phyloP scores from a whole-genome alignment of 2,329 filamentous ascomycete genomes.

The Fusarium compactum region DNA sequence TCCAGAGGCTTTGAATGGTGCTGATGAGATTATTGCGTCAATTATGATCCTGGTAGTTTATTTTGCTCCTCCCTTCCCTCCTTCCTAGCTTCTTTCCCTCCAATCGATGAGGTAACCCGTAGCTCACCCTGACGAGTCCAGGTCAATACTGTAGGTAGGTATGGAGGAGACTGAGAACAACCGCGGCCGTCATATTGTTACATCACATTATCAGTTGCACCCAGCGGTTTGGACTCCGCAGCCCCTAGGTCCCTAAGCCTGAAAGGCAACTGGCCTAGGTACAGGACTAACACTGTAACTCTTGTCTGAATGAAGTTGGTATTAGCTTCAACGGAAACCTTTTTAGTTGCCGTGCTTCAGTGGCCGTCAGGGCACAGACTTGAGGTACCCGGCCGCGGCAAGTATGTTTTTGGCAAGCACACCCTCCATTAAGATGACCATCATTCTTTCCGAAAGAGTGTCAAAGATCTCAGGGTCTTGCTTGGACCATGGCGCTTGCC shows the following conservation, averaged over 20 bases:
- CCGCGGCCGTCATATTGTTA: not conserved
- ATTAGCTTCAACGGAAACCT: constrained; percentile 13
- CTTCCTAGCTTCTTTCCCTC: not conserved
- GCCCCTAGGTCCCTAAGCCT: not conserved
- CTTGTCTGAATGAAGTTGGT: constrained; percentile 3
- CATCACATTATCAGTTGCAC: not conserved
- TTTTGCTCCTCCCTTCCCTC: not conserved
- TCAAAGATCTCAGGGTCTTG: constrained; percentile 16
- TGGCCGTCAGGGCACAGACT: not conserved
- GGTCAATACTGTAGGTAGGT: not conserved
- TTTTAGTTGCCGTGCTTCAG: constrained; percentile 20
- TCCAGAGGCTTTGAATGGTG: not conserved
- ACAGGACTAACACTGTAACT: not conserved
- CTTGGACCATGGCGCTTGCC: constrained; percentile 29
- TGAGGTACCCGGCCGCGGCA: constrained; percentile 39
- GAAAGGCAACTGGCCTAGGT: not conserved
- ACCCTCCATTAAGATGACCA: not conserved
- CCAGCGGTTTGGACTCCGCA: not conserved
- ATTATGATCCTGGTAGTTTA: not conserved
- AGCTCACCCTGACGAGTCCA: not conserved
- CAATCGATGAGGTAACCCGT: not conserved
- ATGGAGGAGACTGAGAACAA: not conserved
- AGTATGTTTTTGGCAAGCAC: constrained; percentile 39
- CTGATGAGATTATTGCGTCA: not conserved
- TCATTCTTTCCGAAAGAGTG: constrained; percentile 8